These are phyloP conservation scores for Crithidia brevicula DNA, from an alignment of 208 protist genomes.

Conservation along the genomic window DNA sequence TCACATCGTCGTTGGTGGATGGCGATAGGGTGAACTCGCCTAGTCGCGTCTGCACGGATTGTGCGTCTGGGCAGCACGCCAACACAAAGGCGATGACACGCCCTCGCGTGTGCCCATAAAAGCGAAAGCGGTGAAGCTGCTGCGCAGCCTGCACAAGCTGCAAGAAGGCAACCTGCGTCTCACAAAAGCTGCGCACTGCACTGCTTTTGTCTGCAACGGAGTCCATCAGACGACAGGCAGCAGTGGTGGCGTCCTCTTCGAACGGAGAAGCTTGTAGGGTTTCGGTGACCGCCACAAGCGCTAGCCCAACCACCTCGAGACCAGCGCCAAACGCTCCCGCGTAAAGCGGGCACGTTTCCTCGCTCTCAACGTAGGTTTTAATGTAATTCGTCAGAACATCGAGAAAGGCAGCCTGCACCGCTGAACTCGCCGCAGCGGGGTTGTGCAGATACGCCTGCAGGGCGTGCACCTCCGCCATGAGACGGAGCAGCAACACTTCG, in stretches of 20 bases:
- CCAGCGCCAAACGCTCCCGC: slow-evolving; percentile 40
- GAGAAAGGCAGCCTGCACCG: slow-evolving; percentile 60
- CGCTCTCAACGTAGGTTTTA: slow-evolving; percentile 56
- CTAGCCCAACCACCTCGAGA: slow-evolving; percentile 43
- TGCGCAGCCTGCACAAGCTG: slow-evolving; percentile 22
- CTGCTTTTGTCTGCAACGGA: slow-evolving; percentile 48
- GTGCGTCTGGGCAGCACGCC: slow-evolving; percentile 27
- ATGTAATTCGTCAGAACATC: slow-evolving; percentile 62
- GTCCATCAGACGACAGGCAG: slow-evolving; percentile 62
- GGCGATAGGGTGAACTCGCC: slow-evolving; percentile 10
- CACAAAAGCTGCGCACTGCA: slow-evolving; percentile 31
- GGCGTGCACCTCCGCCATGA: slow-evolving; percentile 28
- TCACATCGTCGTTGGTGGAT: slow-evolving; percentile 21
- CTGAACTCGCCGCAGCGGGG: slow-evolving; percentile 43
- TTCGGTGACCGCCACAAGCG: slow-evolving; percentile 36
- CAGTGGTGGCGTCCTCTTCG: slow-evolving; percentile 55
- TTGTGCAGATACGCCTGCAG: slow-evolving; percentile 36
- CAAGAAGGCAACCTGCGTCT: slow-evolving; percentile 16
- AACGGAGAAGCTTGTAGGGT: slow-evolving; percentile 46
- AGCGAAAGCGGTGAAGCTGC: slow-evolving; percentile 23
- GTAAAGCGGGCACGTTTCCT: slow-evolving; percentile 34
- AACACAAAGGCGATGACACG: slow-evolving; percentile 57
- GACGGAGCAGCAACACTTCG: slow-evolving; percentile 28
- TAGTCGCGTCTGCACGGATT: slow-evolving; percentile 22
- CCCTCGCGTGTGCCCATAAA: slow-evolving; percentile 44